Percentiles rank a stretch among this genome's conserved stretches.
These are phyloP conservation scores for Sarocladiaceae sp. DNA, from an alignment of 2,329 filamentous ascomycete genomes.

Conservation along the genomic window DNA sequence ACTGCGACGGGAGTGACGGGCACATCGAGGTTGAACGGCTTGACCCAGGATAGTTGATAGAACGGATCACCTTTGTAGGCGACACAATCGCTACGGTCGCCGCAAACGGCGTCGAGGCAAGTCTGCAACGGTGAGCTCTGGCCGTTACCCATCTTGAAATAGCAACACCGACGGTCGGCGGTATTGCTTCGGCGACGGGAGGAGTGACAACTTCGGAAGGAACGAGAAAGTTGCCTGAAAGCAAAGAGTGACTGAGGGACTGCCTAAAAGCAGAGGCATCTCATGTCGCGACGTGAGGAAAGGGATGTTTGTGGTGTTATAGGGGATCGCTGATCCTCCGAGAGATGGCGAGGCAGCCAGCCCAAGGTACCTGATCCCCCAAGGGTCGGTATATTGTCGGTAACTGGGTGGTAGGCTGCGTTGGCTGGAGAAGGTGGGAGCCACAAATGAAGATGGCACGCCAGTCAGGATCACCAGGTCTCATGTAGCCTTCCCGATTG, in stretches of 20 bases:
- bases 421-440: background rate
- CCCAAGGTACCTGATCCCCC: too few relatives aligned
- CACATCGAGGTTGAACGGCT: constrained; percentile 49
- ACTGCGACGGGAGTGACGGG: constrained; percentile 50
- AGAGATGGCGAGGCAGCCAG: too few relatives aligned
- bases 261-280: background rate
- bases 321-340: too few relatives aligned
- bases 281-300: too few relatives aligned
- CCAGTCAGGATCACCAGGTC: background rate
- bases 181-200: background rate
- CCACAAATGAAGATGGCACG: background rate
- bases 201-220: background rate
- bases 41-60: constrained; percentile 46
- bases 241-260: background rate
- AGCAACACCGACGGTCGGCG: background rate
- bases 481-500: background rate
- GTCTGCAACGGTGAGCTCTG: constrained; percentile 24
- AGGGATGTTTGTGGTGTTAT: too few relatives aligned
- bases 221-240: background rate
- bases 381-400: too few relatives aligned
- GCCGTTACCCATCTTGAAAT: background rate
- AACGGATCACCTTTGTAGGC: constrained; percentile 37
- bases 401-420: background rate
- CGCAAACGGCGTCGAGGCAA: constrained; percentile 45
- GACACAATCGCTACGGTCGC: constrained; percentile 40